Evolutionary conservation across 2,329 filamentous ascomycete species (phyloP).

Genomic region (Sphaceloma murrayae): DNA sequence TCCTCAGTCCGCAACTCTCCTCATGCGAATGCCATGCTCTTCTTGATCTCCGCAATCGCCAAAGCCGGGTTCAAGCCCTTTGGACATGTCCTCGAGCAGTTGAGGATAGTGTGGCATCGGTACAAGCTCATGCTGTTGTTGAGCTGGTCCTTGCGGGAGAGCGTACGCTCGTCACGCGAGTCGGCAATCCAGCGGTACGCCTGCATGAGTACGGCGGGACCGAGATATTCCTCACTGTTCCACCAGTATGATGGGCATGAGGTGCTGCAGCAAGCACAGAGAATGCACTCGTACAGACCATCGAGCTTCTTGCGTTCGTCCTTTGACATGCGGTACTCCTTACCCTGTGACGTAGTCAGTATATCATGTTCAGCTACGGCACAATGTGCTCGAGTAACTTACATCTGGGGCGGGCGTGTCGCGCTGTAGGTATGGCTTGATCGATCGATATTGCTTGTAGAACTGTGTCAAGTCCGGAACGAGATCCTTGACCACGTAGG

Average conservation of each 20-base stretch:
- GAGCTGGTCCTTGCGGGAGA: conserved; percentile 77
- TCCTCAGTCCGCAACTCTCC: not conserved
- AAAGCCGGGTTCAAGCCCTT: conserved; percentile 95
- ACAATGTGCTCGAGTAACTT: conserved; percentile 39
- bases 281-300: conserved; percentile 97
- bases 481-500: conserved; percentile 67
- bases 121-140: conserved; percentile 99
- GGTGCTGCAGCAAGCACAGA: conserved; percentile 98
- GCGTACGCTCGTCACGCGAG: conserved; percentile 82
- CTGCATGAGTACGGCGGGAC: conserved; percentile 90
- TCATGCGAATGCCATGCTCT: conserved; percentile 63
- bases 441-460: conserved; percentile 99
- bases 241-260: conserved; percentile 99
- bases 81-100: conserved; percentile 94
- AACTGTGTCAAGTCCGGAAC: conserved; percentile 96
- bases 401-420: conserved; percentile 76
- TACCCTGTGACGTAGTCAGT: conserved; percentile 52
- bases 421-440: conserved; percentile 96
- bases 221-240: conserved; percentile 98
- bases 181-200: conserved; percentile 97
- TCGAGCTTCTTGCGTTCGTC: conserved; percentile 94
- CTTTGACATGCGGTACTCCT: conserved; percentile 83
- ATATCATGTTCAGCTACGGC: not conserved
- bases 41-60: conserved; percentile 98
- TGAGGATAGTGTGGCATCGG: conserved; percentile 97